Conservation (phyloP, 1,284 basidiomycete genomes). For the Leccinum holopus region DNA sequence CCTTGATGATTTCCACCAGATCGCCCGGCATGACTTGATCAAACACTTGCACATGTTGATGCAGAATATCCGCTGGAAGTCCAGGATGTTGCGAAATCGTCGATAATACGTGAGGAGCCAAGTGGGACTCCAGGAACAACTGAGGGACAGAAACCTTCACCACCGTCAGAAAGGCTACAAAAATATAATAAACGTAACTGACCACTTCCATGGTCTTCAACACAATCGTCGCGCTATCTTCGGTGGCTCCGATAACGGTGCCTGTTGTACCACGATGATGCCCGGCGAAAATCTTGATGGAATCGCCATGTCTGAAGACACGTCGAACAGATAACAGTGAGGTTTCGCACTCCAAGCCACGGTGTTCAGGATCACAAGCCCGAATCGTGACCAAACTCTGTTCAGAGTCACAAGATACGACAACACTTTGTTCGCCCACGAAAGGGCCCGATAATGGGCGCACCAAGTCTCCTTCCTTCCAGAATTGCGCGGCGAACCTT, state of each 20-base stretch:
- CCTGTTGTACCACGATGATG: background rate
- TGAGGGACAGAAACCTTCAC: background rate
- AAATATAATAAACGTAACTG: background rate
- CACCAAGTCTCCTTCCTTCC: background rate
- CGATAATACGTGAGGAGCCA: background rate
- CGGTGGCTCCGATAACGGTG: background rate
- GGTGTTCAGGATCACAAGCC: background rate
- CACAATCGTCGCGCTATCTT: background rate
- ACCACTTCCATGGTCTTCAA: background rate
- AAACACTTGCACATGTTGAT: no score
- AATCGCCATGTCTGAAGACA: background rate
- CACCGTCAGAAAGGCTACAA: background rate
- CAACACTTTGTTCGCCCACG: background rate
- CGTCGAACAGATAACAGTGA: background rate
- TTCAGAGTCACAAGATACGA: background rate
- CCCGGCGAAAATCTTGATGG: background rate
- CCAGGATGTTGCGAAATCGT: background rate
- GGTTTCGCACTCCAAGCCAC: background rate
- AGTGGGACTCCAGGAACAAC: background rate
- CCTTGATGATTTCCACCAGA: background rate
- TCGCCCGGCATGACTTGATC: background rate
- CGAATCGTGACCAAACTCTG: background rate
- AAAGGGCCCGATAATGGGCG: background rate
- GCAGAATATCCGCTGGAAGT: no score
- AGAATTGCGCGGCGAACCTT: background rate